Base-by-base conservation (phyloP, 1,284 basidiomycete species). In the Naganishia liquefaciens region DNA sequence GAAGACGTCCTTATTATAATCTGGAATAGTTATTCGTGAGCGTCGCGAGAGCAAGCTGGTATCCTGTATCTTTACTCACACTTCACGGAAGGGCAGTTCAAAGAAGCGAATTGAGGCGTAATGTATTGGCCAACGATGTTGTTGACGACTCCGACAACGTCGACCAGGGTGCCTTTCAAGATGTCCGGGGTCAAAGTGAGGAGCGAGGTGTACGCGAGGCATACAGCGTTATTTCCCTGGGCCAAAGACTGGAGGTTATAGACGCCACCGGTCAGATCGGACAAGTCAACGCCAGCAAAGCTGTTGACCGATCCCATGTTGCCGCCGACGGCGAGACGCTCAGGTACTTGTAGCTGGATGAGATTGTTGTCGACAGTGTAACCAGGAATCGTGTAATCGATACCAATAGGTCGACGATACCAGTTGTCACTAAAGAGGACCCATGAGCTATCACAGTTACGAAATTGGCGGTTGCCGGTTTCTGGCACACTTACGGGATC, bases 171-270 rank as follows among this genome's bases (percentile, higher is more conserved):
- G 19, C 62, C 62, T 30, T 63, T 65, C 13, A 61, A 46, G 28
- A 54, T 49, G 17, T 57, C 64, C 21, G 63, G 63, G 4, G 54
- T 54, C 28, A 58, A 37, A 10, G 54, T 58, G n/a, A 64, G 54
- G 3, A 64, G 39, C 3, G 54, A 49, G 15, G 54, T 40, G 42
- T 64, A 64, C 15, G 53, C 68, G 49, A 70, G 69, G 53, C 69
- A 70, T 9, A 70, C 15, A 13, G 64, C 39, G 53, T 69, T 70
- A 33, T 70, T 70, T 4, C 69, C 69, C 49, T 69, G 33, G 3
- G 68, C 55, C 2, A 69, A 63, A 3, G 60, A 62, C 21, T 52
- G 58, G 10, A 62, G n/a, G 53, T 70, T 70, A 49, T 66, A 66
- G 2, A 68, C 66, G 3, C 68, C 68, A 13, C 68, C 69, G 17